Conservation (phyloP, 1,139 yeast species). For the Yamadazyma diospyri region DNA sequence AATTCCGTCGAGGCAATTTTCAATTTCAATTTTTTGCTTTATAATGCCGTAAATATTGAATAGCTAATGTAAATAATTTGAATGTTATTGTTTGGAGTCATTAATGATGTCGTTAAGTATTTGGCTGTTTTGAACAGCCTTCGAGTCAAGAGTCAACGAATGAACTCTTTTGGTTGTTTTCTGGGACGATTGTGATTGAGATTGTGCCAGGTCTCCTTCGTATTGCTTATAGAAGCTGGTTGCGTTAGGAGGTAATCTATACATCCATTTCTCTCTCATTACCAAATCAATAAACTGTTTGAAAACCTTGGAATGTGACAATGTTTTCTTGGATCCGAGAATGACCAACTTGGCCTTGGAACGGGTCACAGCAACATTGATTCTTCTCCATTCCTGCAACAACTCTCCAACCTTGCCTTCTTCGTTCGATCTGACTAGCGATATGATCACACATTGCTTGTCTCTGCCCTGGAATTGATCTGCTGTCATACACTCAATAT, state of each 20-base stretch:
- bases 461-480: conserved; percentile 97
- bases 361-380: conserved; percentile 92
- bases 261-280: conserved; percentile 61
- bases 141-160: neutral
- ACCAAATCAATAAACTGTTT: conserved; percentile 61
- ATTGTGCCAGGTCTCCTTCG: neutral
- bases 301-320: conserved; percentile 54
- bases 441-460: conserved; percentile 82
- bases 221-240: conserved; percentile 14
- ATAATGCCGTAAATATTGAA: conserved; percentile 2
- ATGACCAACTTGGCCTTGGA: conserved; percentile 81
- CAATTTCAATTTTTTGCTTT: conserved; percentile 38
- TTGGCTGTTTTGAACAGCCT: conserved; percentile 18
- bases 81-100: conserved; percentile 10
- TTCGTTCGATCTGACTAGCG: conserved; percentile 78
- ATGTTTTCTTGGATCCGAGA: conserved; percentile 70
- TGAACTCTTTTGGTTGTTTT: conserved; percentile 1
- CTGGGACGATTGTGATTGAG: neutral
- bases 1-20: conserved; percentile 29
- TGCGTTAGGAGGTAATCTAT: conserved; percentile 48
- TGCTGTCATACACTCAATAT: conserved; percentile 81
- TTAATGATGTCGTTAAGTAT: conserved; percentile 25
- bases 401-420: conserved; percentile 72
- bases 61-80: no score
- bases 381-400: conserved; percentile 82